Conservation (phyloP, 352 stramenopile species). For the Globisporangium polare region DNA sequence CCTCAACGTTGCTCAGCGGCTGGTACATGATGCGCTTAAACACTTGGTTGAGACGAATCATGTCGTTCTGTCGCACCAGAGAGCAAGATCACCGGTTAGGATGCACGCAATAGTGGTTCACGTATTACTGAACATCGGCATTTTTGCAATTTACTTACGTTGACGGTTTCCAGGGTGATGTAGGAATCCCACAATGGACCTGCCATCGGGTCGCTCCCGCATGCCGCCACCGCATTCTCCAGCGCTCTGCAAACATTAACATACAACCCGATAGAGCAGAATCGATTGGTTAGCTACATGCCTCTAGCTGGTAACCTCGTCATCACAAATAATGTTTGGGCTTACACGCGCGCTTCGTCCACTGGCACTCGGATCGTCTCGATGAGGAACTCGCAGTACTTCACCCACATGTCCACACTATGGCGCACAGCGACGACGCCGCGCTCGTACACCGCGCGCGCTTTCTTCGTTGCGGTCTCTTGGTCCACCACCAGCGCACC, state of each 20-base stretch:
- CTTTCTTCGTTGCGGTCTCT: constrained; percentile 40
- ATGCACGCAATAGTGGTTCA: not conserved
- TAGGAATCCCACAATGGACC: constrained; percentile 75
- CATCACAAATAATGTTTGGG: not conserved
- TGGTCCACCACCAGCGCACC: constrained; percentile 33
- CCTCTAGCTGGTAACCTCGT: too few species aligned
- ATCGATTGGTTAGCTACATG: too few species aligned
- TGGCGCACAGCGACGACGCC: constrained; percentile 54
- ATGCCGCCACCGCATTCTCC: constrained; percentile 51
- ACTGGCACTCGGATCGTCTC: constrained; percentile 48
- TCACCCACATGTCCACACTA: constrained; percentile 85
- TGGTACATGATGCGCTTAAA: constrained; percentile 78
- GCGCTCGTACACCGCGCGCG: constrained; percentile 61
- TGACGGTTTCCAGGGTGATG: constrained; percentile 75
- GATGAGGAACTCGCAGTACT: constrained; percentile 80
- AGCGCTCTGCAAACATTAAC: constrained; percentile 43
- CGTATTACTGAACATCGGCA: not conserved
- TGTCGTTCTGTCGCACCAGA: constrained; percentile 55
- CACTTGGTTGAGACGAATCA: constrained; percentile 72
- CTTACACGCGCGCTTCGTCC: constrained; percentile 61
- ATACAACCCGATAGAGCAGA: too few species aligned
- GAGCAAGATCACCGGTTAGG: not conserved
- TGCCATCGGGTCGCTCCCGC: constrained; percentile 58
- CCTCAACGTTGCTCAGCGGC: constrained; percentile 69
- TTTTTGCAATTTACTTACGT: constrained; percentile 27